phyloP scores from a whole-genome alignment of 768 basidiomycete genomes.

The Calocybe indica region DNA sequence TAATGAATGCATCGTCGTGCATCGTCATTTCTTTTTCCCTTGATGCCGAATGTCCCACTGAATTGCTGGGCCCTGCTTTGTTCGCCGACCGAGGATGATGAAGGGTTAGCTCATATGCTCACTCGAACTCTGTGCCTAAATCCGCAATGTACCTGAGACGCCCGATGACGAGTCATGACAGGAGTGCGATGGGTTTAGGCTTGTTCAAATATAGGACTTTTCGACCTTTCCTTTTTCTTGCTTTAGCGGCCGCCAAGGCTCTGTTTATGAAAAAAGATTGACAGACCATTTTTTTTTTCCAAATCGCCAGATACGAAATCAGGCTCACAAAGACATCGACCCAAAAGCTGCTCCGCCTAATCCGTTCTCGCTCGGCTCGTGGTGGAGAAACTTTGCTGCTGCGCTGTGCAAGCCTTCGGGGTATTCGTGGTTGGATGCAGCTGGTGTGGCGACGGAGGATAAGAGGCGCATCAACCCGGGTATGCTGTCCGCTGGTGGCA shows the following conservation, averaged over 20 bases:
- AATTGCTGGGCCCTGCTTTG: too few species aligned
- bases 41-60: too few species aligned
- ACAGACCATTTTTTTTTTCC: background rate
- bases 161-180: too few species aligned
- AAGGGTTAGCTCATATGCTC: too few species aligned
- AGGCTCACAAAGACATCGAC: constrained; percentile 68
- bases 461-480: constrained; percentile 74
- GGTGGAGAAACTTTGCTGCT: constrained; percentile 67
- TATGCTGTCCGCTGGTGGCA: constrained; percentile 5
- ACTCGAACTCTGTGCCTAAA: too few species aligned
- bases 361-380: constrained; percentile 80
- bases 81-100: too few species aligned
- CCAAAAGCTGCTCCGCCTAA: constrained; percentile 69
- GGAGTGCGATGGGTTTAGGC: too few species aligned
- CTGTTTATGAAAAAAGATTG: constrained; percentile 5
- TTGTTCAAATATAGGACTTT: too few species aligned
- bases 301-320: constrained; percentile 66
- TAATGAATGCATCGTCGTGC: too few species aligned
- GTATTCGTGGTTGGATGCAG: constrained; percentile 72
- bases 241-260: background rate
- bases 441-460: constrained; percentile 61
- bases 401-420: constrained; percentile 79
- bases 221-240: background rate
- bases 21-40: too few species aligned
- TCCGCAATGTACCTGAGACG: too few species aligned